Conservation (phyloP, 176 grass and related monocot genomes). For the Ensete ventricosum region DNA sequence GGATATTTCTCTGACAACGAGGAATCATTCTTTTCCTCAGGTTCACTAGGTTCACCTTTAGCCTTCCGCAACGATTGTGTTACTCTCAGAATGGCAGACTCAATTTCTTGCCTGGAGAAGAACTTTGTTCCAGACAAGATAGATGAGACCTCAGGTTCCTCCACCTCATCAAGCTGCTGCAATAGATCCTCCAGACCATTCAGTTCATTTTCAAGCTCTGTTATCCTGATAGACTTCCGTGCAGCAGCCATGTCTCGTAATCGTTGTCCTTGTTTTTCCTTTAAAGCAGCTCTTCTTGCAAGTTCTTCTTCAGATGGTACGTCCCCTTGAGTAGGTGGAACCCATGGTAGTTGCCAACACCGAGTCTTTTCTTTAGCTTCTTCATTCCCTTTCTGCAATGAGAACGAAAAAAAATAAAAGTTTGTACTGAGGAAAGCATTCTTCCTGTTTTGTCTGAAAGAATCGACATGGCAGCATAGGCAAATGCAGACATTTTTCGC, state of each 20-base stretch:
- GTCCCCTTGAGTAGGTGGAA: slow-evolving; percentile 78
- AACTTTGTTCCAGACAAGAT: slow-evolving; percentile 51
- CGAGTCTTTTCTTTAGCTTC: slow-evolving; percentile 85
- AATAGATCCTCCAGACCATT: slow-evolving; percentile 53
- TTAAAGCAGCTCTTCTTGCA: slow-evolving; percentile 80
- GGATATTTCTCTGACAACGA: slow-evolving; percentile 72
- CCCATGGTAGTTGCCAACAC: slow-evolving; percentile 96
- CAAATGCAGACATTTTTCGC: not conserved
- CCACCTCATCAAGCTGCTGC: slow-evolving; percentile 67
- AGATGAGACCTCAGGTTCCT: slow-evolving; percentile 46
- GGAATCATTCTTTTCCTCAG: slow-evolving; percentile 49
- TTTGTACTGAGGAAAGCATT: not conserved
- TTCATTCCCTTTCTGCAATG: slow-evolving; percentile 75
- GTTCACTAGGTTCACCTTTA: slow-evolving; percentile 67
- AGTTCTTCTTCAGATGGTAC: slow-evolving; percentile 92
- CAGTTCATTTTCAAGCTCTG: slow-evolving; percentile 55
- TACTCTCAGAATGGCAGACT: slow-evolving; percentile 48
- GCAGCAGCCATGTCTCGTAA: slow-evolving; percentile 86
- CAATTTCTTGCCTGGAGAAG: slow-evolving; percentile 84
- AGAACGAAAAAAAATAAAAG: not conserved
- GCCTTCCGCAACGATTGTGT: slow-evolving; percentile 81
- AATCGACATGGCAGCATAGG: not conserved
- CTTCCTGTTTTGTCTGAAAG: not conserved
- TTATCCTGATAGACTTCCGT: slow-evolving; percentile 74
- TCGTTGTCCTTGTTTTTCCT: slow-evolving; percentile 88